Evolutionary conservation across 768 basidiomycete species (phyloP).

Genomic region (Scleroderma bovista): DNA sequence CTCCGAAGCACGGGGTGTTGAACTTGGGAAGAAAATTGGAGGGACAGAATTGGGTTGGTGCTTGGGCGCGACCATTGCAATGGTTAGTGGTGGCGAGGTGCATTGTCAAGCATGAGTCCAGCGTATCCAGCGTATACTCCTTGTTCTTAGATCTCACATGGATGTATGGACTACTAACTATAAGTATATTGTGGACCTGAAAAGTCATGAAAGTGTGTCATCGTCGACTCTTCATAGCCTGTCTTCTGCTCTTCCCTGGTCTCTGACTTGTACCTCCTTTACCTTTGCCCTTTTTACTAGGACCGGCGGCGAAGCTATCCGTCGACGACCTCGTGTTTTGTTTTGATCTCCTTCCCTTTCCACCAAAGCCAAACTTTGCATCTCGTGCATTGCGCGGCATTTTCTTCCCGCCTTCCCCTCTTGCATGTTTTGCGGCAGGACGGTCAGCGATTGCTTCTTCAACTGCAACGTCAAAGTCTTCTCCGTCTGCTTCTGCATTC

Average conservation of each 20-base stretch:
- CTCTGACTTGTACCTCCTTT: constrained; percentile 35
- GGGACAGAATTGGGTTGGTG: constrained; percentile 95
- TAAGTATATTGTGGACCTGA: neutral
- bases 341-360: constrained; percentile 64
- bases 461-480: constrained; percentile 82
- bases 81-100: constrained; percentile 54
- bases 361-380: constrained; percentile 78
- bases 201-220: neutral
- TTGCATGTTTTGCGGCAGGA: constrained; percentile 54
- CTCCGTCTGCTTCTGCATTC: constrained; percentile 46
- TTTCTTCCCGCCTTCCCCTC: constrained; percentile 23
- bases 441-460: constrained; percentile 83
- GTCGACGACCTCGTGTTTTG: constrained; percentile 80
- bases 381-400: constrained; percentile 62
- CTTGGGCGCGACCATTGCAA: constrained; percentile 75
- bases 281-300: constrained; percentile 30
- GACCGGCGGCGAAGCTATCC: constrained; percentile 56
- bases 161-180: neutral
- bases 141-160: too few relatives aligned
- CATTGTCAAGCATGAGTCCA: constrained; percentile 39
- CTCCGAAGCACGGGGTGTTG: constrained; percentile 55
- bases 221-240: constrained; percentile 35
- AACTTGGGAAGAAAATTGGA: constrained; percentile 80
- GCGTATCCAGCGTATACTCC: too few relatives aligned
- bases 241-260: constrained; percentile 55